Base-by-base conservation (phyloP, 192 early-diverging fungal genomes). In the Umbelopsis sp. region DNA sequence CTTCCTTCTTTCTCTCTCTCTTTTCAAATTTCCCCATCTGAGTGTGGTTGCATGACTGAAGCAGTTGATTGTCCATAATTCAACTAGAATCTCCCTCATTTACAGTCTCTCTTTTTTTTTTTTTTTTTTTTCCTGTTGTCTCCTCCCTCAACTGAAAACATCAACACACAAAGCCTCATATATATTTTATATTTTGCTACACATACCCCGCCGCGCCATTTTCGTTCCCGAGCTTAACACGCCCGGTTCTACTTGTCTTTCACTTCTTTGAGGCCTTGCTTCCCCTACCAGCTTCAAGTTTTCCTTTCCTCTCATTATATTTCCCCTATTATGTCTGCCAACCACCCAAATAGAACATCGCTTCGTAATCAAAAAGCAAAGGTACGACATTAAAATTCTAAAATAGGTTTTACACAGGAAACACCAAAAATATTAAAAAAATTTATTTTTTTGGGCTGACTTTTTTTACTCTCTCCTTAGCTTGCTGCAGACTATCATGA, bases 401-500 rank as follows among this genome's bases (percentile, higher is more conserved):
- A 12, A 20, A 17, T 43, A 26, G 70, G 34, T 14, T 41, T 21
- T 29, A 34, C 16, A 20, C 34, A 62, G 12, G 32, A 8, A 34
- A 32, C 17, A 34, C 32, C 56, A 41, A 41, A 4, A 41, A 41
- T 41, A 11, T 41, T 11, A 41, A 41, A 41, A n/a, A 25, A 54
- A 54, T 54, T 29, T 69, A 12, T 62, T 66, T 53, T 45, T 34
- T 41, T 52, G 10, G 20, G n/a, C 43, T n/a, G n/a, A 17, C 20
- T 11, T 29, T 21, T 67, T 43, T 21, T 49, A 66, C 41, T 26
- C 34, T n/a, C 32, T 22, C 34, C 31, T 52, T 79, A 88, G 86
- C 85, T 88, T 70, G 84, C 79, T 17, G 81, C 81, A 36, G 86
- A 88, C 69, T 81, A 86, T 70, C 82, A 85, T 77, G 87, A 88